phyloP scores from a whole-genome alignment of 371 early-diverging fungal species.

The Zychaea mexicana region DNA sequence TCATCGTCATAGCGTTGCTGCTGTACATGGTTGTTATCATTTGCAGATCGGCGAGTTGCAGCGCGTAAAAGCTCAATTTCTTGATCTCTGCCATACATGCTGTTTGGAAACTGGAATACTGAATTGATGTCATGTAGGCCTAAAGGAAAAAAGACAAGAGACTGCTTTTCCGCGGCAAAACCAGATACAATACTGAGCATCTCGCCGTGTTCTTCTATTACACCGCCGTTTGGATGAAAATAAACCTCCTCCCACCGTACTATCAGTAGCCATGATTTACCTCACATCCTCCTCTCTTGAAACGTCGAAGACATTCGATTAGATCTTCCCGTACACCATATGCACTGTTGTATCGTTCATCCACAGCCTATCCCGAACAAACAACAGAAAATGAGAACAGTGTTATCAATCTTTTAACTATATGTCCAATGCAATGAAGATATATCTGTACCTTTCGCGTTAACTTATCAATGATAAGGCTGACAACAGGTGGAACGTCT shows the following conservation, averaged over 20 bases:
- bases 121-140: slow-evolving; percentile 43
- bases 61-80: slow-evolving; percentile 36
- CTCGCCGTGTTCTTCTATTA: neutral
- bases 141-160: slow-evolving; percentile 37
- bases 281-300: slow-evolving; percentile 14
- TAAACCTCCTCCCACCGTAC: too few relatives aligned
- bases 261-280: slow-evolving; percentile 1
- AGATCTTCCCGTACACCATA: slow-evolving; percentile 59
- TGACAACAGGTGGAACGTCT: slow-evolving; percentile 55
- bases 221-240: too few relatives aligned
- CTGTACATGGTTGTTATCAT: slow-evolving; percentile 10
- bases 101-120: slow-evolving; percentile 41
- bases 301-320: slow-evolving; percentile 42
- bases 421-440: too few relatives aligned
- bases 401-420: too few relatives aligned
- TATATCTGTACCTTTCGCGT: slow-evolving; percentile 58
- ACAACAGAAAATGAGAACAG: neutral
- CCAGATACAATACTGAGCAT: neutral
- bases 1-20: neutral
- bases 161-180: slow-evolving; percentile 11
- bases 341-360: slow-evolving; percentile 57
- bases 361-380: slow-evolving; percentile 56
- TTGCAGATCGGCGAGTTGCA: slow-evolving; percentile 25
- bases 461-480: slow-evolving; percentile 57
- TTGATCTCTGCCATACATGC: slow-evolving; percentile 36